Evolutionary conservation across 148 eudicot genomes (phyloP).

Genomic region (Selenicereus undatus): DNA sequence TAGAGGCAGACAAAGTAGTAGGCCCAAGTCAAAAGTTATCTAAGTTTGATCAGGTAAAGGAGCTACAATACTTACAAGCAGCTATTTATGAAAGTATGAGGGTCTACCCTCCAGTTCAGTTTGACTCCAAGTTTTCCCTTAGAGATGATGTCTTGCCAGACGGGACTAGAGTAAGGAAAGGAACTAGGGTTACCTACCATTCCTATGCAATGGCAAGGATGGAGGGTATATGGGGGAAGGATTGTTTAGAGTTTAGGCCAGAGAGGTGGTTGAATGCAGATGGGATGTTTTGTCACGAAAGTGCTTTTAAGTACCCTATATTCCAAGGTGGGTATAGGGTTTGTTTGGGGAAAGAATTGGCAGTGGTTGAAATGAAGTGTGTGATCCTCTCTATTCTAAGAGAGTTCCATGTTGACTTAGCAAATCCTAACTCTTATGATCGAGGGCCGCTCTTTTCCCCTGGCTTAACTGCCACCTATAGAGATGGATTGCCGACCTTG

Average conservation of each 20-base stretch:
- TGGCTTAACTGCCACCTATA: constrained; percentile 55
- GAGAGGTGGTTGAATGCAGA: constrained; percentile 59
- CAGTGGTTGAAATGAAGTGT: constrained; percentile 54
- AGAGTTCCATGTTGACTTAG: constrained; percentile 37
- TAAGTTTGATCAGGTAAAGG: constrained; percentile 34
- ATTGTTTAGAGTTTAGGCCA: constrained; percentile 64
- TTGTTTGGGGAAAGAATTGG: constrained; percentile 78
- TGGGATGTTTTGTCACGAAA: constrained; percentile 42
- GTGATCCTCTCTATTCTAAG: constrained; percentile 38
- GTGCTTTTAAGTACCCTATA: constrained; percentile 58
- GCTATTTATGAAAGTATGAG: constrained; percentile 64
- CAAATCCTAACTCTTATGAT: background rate
- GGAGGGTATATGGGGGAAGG: constrained; percentile 61
- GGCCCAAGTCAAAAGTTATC: constrained; percentile 11
- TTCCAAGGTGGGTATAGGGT: constrained; percentile 72
- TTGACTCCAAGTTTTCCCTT: constrained; percentile 65
- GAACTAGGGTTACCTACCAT: constrained; percentile 67
- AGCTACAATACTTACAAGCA: constrained; percentile 58
- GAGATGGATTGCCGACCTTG: constrained; percentile 45
- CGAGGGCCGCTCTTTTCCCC: constrained; percentile 45
- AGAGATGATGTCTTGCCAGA: constrained; percentile 52
- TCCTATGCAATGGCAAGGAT: constrained; percentile 80
- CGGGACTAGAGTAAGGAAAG: constrained; percentile 38
- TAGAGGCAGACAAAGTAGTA: constrained; percentile 35
- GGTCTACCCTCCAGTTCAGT: constrained; percentile 64